Evolutionary conservation across 164 flowering plant genomes (phyloP).

Genomic region (Chimonanthus salicifolius): DNA sequence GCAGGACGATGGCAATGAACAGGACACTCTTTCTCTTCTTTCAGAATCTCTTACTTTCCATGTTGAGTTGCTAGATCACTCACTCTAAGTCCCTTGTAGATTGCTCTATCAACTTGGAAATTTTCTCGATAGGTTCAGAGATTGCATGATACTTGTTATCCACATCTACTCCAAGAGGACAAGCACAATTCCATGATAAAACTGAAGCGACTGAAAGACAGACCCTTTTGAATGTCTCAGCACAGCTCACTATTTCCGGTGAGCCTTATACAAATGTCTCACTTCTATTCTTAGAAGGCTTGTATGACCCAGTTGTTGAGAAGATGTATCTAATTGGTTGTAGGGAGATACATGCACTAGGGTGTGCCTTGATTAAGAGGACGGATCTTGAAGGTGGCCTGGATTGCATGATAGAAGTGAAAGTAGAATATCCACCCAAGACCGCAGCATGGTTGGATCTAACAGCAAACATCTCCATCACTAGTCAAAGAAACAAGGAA

Average conservation of each 20-base stretch:
- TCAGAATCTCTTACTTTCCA: conserved; percentile 74
- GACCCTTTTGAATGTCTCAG: conserved; percentile 83
- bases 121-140: conserved; percentile 64
- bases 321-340: conserved; percentile 85
- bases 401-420: conserved; percentile 73
- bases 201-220: conserved; percentile 57
- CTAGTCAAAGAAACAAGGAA: conserved; percentile 67
- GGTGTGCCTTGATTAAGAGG: conserved; percentile 52
- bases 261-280: conserved; percentile 38
- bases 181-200: conserved; percentile 32
- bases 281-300: conserved; percentile 62
- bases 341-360: conserved; percentile 72
- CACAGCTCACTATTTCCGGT: conserved; percentile 49
- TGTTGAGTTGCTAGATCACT: conserved; percentile 41
- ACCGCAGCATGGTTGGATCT: conserved; percentile 38
- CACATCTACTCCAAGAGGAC: conserved; percentile 19
- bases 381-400: conserved; percentile 77
- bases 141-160: conserved; percentile 53
- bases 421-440: conserved; percentile 73
- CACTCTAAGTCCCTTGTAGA: conserved; percentile 15
- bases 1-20: conserved; percentile 35
- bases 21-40: conserved; percentile 49
- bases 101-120: conserved; percentile 43
- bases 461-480: conserved; percentile 59
- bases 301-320: conserved; percentile 68